phyloP scores from a whole-genome alignment of 352 stramenopile genomes.

The Globisporangium cederbergense region DNA sequence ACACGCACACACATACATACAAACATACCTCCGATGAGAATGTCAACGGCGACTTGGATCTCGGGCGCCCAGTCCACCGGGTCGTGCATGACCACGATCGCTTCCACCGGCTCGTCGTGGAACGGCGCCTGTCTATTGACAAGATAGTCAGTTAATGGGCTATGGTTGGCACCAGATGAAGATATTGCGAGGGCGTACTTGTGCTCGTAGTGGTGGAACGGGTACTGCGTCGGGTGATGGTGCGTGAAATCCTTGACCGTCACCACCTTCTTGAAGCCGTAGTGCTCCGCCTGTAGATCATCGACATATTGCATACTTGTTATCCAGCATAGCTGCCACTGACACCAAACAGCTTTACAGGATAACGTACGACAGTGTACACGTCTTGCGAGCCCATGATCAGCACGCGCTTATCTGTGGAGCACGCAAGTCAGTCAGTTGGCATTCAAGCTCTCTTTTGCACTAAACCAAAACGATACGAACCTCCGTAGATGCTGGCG shows the following conservation, averaged over 20 bases:
- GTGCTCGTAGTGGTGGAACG: conserved; percentile 70
- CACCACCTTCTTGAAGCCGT: conserved; percentile 84
- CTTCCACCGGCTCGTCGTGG: conserved; percentile 71
- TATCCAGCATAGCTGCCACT: not conserved
- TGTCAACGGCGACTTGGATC: conserved; percentile 86
- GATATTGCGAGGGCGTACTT: conserved; percentile 27
- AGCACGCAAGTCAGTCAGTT: too few species aligned
- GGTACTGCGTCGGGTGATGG: conserved; percentile 75
- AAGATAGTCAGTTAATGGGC: not conserved
- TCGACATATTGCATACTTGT: not conserved
- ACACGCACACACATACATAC: too few species aligned
- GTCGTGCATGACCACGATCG: conserved; percentile 90
- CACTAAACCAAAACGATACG: not conserved
- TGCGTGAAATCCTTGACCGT: conserved; percentile 67
- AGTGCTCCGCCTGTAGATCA: conserved; percentile 36
- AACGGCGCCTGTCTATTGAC: conserved; percentile 39
- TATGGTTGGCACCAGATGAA: not conserved
- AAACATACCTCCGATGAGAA: conserved; percentile 66
- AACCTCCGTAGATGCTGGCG: conserved; percentile 52
- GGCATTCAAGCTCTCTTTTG: too few species aligned
- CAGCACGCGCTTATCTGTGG: conserved; percentile 71
- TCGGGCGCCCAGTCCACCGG: conserved; percentile 87
- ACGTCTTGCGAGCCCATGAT: conserved; percentile 86
- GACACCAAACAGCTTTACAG: not conserved
- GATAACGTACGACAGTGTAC: conserved; percentile 54